Conservation (phyloP, 2,329 filamentous ascomycete genomes). For the Aureobasidium pullulans region DNA sequence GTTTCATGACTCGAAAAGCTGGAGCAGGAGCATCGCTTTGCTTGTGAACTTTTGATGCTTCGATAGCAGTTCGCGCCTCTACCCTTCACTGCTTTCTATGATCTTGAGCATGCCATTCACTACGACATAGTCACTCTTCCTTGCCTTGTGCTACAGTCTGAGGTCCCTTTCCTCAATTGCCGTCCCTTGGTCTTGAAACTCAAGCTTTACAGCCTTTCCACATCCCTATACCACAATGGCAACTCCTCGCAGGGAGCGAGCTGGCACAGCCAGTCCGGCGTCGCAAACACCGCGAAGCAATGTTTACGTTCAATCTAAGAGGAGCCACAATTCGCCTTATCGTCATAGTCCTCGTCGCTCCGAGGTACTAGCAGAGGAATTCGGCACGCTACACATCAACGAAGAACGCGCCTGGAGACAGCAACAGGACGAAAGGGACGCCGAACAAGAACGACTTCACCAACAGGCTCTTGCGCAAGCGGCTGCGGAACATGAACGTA, state of each 20-base stretch:
- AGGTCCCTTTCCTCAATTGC: not conserved
- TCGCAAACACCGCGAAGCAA: not conserved
- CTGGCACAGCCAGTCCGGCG: conserved; percentile 4
- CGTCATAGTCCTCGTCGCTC: conserved; percentile 19
- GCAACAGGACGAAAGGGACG: conserved; percentile 54
- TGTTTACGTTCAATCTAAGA: not conserved
- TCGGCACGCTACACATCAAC: conserved; percentile 35
- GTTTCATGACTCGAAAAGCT: conserved; percentile 12
- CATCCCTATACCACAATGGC: not conserved
- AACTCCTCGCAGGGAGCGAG: not conserved
- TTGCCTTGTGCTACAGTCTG: not conserved
- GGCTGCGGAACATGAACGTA: conserved; percentile 57
- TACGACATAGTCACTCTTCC: not conserved
- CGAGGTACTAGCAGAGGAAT: conserved; percentile 28
- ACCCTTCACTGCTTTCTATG: not conserved
- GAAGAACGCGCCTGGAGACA: conserved; percentile 45
- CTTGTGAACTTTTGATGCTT: conserved; percentile 7
- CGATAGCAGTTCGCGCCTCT: not conserved
- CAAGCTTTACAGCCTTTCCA: not conserved
- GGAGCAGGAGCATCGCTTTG: conserved; percentile 7
- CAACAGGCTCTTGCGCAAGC: conserved; percentile 59
- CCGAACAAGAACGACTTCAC: conserved; percentile 57
- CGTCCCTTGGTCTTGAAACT: not conserved
- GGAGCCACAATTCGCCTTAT: conserved; percentile 13
- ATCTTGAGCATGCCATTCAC: not conserved